Evolutionary conservation across 208 protist species (phyloP), one percentile per base, ranked within the genome.

Genomic region (Leptomonas seymouri): DNA sequence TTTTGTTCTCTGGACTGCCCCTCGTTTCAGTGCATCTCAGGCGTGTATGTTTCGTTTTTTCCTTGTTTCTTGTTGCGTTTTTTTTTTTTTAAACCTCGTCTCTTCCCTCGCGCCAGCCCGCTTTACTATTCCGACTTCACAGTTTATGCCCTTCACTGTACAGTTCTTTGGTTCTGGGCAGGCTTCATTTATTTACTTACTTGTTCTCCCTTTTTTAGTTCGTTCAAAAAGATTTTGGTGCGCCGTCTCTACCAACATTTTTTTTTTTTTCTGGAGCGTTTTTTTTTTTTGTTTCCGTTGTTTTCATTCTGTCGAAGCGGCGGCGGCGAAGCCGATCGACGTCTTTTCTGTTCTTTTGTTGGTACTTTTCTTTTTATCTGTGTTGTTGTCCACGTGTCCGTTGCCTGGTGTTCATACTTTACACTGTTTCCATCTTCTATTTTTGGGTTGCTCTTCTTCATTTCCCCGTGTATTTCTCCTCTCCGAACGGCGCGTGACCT

Each of bases 51-150:
- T 48, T 48, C 20, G 11, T 4, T 48, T 48, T 48, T 16, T 48
- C 44, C 20, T n/a, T 16, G 7, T 48, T 48, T 4, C 11, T 18
- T 48, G 7, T 15, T 48, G 3, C 53, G 14, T 31, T 41, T 58
- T 39, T 18, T 68, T 45, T 68, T 58, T 31, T 27, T 15, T 45
- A 39, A 39, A 3, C 34, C n/a, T n/a, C n/a, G n/a, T n/a, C n/a
- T n/a, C n/a, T n/a, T n/a, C n/a, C n/a, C n/a, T n/a, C n/a, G n/a
- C n/a, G n/a, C n/a, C n/a, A n/a, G n/a, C n/a, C n/a, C n/a, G n/a
- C n/a, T n/a, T n/a, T n/a, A n/a, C n/a, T n/a, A n/a, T n/a, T n/a
- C n/a, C n/a, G n/a, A n/a, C n/a, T n/a, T n/a, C n/a, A n/a, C n/a
- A n/a, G n/a, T n/a, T n/a, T n/a, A n/a, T n/a, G n/a, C n/a, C n/a